phyloP scores from a whole-genome alignment of 352 stramenopile genomes.

The Thraustochytrium sp. region DNA sequence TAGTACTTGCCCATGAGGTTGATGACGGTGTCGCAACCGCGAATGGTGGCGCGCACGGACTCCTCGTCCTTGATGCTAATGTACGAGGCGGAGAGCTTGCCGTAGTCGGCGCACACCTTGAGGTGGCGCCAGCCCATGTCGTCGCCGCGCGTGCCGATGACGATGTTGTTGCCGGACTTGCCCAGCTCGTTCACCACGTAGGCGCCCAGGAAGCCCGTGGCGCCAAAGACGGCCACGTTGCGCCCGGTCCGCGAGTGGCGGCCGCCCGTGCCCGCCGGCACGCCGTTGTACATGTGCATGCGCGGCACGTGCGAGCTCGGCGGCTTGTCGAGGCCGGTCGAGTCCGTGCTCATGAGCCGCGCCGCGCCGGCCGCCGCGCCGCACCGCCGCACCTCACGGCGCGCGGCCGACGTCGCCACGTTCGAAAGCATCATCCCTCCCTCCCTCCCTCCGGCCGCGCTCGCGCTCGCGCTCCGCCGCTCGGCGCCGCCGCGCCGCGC shows the following conservation, averaged over 20 bases:
- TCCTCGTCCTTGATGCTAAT: conserved; percentile 77
- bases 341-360: too few species aligned
- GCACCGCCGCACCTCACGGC: neutral
- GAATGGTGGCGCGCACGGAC: conserved; percentile 80
- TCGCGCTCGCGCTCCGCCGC: neutral
- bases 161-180: conserved; percentile 52
- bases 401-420: neutral
- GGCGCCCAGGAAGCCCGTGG: conserved; percentile 84
- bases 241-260: conserved; percentile 64
- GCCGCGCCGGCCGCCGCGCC: neutral
- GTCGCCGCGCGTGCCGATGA: conserved; percentile 83
- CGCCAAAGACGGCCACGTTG: conserved; percentile 89
- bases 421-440: neutral
- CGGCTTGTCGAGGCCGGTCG: neutral
- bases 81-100: conserved; percentile 60
- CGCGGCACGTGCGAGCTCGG: neutral
- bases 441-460: neutral
- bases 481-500: too few species aligned
- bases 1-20: conserved; percentile 97
- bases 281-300: conserved; percentile 20
- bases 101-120: conserved; percentile 85
- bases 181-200: conserved; percentile 88
- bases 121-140: conserved; percentile 86
- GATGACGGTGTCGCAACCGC: conserved; percentile 88
- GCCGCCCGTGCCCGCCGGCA: conserved; percentile 69